phyloP scores from a whole-genome alignment of 2,329 filamentous ascomycete genomes.

The Aspergillus aculeatinus region DNA sequence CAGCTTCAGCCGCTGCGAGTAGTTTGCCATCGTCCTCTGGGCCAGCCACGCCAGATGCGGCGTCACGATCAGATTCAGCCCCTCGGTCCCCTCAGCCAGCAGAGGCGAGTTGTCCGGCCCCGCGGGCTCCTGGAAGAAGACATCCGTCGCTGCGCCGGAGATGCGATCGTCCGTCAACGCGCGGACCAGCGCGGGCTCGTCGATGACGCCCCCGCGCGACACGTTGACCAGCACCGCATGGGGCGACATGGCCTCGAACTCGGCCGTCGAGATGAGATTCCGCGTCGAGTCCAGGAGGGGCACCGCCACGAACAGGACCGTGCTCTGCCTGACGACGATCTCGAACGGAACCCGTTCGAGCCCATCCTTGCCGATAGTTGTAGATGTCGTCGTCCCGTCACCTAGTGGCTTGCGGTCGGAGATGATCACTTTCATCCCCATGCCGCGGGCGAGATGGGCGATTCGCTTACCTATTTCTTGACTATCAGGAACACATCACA shows the following conservation, averaged over 20 bases:
- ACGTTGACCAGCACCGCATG: constrained; percentile 52
- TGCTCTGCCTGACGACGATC: constrained; percentile 29
- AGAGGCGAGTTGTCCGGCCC: constrained; percentile 46
- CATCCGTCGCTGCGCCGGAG: constrained; percentile 53
- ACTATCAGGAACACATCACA: neutral
- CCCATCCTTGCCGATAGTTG: constrained; percentile 2
- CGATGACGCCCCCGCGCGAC: constrained; percentile 52
- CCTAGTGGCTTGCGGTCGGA: constrained; percentile 47
- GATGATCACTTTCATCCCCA: constrained; percentile 52
- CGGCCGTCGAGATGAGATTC: constrained; percentile 36
- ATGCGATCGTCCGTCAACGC: constrained; percentile 48
- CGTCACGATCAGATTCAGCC: constrained; percentile 52
- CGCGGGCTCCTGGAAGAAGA: constrained; percentile 51
- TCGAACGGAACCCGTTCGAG: constrained; percentile 28
- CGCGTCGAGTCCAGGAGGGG: constrained; percentile 33
- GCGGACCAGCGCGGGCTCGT: constrained; percentile 49
- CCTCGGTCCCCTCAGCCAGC: constrained; percentile 43
- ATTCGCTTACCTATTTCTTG: constrained; percentile 39
- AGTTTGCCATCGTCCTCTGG: constrained; percentile 48
- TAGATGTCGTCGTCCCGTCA: constrained; percentile 4
- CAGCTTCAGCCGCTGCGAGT: constrained; percentile 44
- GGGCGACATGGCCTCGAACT: constrained; percentile 47
- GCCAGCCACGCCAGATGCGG: constrained; percentile 58
- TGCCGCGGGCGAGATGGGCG: constrained; percentile 43
- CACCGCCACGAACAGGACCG: constrained; percentile 32